Percentiles rank a stretch among this genome's conserved stretches.
Evolutionary conservation across 2,329 filamentous ascomycete genomes (phyloP).

Genomic region (Diaporthe eres): DNA sequence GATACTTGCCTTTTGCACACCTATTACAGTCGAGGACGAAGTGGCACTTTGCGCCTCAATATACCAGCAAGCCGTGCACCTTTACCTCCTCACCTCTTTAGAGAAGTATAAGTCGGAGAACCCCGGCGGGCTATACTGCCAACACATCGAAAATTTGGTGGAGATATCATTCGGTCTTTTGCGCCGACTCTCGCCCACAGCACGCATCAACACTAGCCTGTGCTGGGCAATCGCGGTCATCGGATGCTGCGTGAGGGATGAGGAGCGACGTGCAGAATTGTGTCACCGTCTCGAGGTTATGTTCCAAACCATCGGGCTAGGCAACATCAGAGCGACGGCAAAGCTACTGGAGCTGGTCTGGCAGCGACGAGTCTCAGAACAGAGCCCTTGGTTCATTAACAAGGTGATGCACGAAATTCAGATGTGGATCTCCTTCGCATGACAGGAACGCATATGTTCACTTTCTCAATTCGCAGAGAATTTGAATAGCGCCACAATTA

Average conservation of each 20-base stretch:
- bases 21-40: background rate
- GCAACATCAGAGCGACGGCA: background rate
- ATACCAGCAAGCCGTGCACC: background rate
- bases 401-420: background rate
- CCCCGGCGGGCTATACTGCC: background rate
- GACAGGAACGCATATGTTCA: background rate
- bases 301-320: background rate
- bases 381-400: background rate
- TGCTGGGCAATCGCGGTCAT: background rate
- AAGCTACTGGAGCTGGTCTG: background rate
- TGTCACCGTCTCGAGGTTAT: background rate
- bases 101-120: background rate
- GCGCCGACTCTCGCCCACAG: background rate
- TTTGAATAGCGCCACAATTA: too few relatives aligned
- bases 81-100: background rate
- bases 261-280: background rate
- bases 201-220: background rate
- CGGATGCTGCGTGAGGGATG: background rate
- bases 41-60: background rate
- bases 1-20: background rate
- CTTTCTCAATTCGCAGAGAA: too few relatives aligned
- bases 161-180: background rate
- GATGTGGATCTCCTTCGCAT: background rate
- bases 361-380: background rate
- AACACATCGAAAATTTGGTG: background rate